Evolutionary conservation across 2,329 filamentous ascomycete genomes (phyloP).

Genomic region (Arthrobotrys iridis): DNA sequence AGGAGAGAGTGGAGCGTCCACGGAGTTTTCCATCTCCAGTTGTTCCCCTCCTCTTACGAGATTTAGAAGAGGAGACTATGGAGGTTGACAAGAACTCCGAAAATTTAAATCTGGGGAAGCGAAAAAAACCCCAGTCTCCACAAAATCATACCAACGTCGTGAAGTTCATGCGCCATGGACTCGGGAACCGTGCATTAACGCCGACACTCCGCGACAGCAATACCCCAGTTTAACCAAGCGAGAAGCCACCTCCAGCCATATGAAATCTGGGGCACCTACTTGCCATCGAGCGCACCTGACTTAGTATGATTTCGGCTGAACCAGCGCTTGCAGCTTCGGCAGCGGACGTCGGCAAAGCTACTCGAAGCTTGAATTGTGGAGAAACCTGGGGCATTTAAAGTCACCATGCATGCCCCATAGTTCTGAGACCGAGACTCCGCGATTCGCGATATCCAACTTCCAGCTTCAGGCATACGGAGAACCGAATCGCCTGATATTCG

Average conservation of each 20-base stretch:
- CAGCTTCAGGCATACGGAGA: not conserved
- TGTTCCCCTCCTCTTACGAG: not conserved
- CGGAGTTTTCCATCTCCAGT: conserved; percentile 20
- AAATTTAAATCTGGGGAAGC: conserved; percentile 49
- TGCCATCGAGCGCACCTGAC: conserved; percentile 1
- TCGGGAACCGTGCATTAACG: conserved; percentile 36
- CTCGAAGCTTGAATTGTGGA: not conserved
- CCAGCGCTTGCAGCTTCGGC: conserved; percentile 19
- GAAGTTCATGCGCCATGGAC: conserved; percentile 11
- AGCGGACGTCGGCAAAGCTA: conserved; percentile 25
- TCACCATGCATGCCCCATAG: not conserved
- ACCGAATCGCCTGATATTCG: not conserved
- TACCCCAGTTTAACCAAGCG: conserved; percentile 2
- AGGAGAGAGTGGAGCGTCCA: not conserved
- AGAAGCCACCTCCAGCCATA: conserved; percentile 6
- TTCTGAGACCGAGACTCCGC: conserved; percentile 41
- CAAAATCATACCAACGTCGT: not conserved
- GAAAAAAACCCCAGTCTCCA: conserved; percentile 3
- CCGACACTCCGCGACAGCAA: conserved; percentile 50
- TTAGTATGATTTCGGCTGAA: not conserved
- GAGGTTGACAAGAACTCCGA: not conserved
- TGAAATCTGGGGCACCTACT: conserved; percentile 18
- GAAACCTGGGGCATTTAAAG: conserved; percentile 38
- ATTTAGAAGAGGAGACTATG: not conserved
- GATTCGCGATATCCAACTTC: not conserved